Conservation (phyloP, 1,284 basidiomycete species). For the Coniferiporia sulphurascens region DNA sequence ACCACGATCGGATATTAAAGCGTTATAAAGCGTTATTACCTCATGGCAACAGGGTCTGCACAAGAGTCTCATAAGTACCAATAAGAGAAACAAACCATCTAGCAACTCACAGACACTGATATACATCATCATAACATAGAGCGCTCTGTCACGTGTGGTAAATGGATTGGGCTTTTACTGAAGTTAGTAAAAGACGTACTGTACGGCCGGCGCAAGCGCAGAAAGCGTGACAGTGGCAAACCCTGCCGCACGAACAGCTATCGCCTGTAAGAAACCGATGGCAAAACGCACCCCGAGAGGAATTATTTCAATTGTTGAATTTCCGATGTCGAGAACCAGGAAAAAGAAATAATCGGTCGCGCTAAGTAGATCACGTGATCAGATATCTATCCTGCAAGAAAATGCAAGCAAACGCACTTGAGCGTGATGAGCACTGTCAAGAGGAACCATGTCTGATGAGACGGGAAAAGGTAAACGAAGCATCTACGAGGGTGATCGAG, state of each 20-base stretch:
- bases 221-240: slow-evolving; percentile 74
- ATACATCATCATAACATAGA: slow-evolving; percentile 91
- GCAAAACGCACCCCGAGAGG: slow-evolving; percentile 64
- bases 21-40: not conserved
- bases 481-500: slow-evolving; percentile 96
- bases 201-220: slow-evolving; percentile 77
- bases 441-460: slow-evolving; percentile 94
- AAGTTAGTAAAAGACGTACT: slow-evolving; percentile 43
- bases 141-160: slow-evolving; percentile 44
- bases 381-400: not conserved
- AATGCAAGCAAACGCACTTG: slow-evolving; percentile 44
- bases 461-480: slow-evolving; percentile 93
- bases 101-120: slow-evolving; percentile 60
- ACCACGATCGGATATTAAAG: not conserved
- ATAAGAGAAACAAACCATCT: slow-evolving; percentile 4
- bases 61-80: slow-evolving; percentile 10
- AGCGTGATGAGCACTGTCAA: slow-evolving; percentile 61
- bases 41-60: slow-evolving; percentile 68
- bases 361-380: slow-evolving; percentile 33
- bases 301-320: slow-evolving; percentile 63
- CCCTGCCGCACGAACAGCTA: slow-evolving; percentile 84
- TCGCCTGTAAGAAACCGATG: slow-evolving; percentile 67
- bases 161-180: slow-evolving; percentile 20
- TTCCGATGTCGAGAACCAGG: slow-evolving; percentile 85
- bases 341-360: slow-evolving; percentile 86